Conservation (phyloP, 2,329 filamentous ascomycete genomes). For the Microascus cirrosus region DNA sequence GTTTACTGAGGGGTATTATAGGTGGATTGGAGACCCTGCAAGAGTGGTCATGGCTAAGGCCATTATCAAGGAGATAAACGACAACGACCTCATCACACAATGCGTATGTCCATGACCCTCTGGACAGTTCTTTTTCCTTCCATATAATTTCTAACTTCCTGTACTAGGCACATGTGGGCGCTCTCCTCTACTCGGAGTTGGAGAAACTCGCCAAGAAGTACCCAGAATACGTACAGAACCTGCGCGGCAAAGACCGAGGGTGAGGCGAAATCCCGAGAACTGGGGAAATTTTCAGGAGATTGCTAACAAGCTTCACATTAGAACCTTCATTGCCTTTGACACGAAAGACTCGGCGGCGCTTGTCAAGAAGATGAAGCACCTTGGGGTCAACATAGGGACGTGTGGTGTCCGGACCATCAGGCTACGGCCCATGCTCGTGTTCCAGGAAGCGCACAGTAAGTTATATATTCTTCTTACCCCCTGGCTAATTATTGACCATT, state of each 20-base stretch:
- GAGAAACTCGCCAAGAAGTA: conserved; percentile 52
- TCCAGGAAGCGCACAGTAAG: conserved; percentile 54
- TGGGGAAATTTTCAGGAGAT: neutral
- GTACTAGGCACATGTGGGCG: conserved; percentile 43
- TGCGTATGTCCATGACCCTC: conserved; percentile 27
- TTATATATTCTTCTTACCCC: neutral
- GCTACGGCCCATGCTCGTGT: conserved; percentile 71
- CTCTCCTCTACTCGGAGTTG: conserved; percentile 56
- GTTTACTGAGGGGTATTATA: neutral
- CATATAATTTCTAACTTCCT: neutral
- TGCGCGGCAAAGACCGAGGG: conserved; percentile 55
- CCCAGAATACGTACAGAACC: conserved; percentile 60
- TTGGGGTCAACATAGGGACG: conserved; percentile 68
- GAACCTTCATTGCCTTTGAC: conserved; percentile 72
- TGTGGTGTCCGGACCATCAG: conserved; percentile 58
- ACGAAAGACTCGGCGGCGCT: conserved; percentile 58
- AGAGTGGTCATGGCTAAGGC: conserved; percentile 75
- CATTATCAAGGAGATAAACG: conserved; percentile 73
- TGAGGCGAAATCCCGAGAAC: neutral
- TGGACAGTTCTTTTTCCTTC: neutral
- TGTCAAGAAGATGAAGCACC: conserved; percentile 56
- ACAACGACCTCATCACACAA: conserved; percentile 64
- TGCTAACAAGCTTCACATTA: neutral
- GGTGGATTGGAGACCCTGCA: conserved; percentile 85
- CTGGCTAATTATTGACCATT: neutral